Conservation (phyloP, 2,329 filamentous ascomycete genomes). For the Rutstroemia sydowiana region DNA sequence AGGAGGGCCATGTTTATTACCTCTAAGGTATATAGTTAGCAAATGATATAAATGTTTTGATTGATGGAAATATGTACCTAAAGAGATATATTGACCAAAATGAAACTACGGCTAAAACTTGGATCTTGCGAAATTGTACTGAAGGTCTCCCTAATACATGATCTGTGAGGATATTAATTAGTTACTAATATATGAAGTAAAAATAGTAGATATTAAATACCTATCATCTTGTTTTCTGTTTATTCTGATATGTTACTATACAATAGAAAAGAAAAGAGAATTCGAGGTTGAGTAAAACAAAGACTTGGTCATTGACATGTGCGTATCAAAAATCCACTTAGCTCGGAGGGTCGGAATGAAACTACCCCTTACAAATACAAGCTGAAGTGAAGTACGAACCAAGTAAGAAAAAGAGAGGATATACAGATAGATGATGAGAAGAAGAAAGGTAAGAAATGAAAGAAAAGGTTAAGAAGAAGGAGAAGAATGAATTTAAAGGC, state of each 20-base stretch:
- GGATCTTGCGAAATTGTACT: constrained; percentile 82
- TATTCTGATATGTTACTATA: neutral
- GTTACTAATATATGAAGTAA: neutral
- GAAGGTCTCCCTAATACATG: constrained; percentile 90
- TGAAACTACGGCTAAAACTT: constrained; percentile 82
- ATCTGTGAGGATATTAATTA: constrained; percentile 41
- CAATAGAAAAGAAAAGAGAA: neutral
- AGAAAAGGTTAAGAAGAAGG: no score
- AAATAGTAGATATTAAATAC: neutral
- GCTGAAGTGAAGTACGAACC: no score
- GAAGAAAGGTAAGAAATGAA: no score
- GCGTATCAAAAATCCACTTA: neutral
- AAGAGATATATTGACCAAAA: constrained; percentile 87
- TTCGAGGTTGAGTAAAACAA: constrained; percentile 3
- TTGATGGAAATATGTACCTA: constrained; percentile 43
- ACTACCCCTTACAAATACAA: no score
- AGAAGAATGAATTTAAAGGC: no score
- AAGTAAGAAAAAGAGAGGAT: no score
- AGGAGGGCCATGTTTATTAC: constrained; percentile 83
- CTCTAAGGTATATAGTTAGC: constrained; percentile 43
- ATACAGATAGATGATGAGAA: no score
- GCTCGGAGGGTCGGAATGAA: no score
- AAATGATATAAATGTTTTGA: neutral
- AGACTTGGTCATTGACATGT: constrained; percentile 4
- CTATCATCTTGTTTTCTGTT: constrained; percentile 8